Evolutionary conservation across 1,139 yeast genomes (phyloP), one percentile per base, ranked within the genome.

Genomic region (Pichia inconspicua): DNA sequence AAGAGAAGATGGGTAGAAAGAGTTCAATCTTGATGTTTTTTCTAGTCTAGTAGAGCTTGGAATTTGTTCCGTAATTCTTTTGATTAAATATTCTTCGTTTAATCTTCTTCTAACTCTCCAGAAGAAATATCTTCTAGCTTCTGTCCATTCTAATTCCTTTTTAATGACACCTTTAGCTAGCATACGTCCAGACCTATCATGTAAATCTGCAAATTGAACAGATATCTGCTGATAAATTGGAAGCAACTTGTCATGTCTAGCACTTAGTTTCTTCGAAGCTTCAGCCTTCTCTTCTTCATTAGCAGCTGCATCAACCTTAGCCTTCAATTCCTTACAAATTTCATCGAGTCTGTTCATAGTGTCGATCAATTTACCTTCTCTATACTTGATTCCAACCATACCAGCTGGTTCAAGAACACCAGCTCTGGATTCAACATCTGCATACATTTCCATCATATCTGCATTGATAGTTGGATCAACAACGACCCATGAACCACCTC

Each of bases 401-500:
- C 98, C 98, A 67, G 90, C 97, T 47, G 98, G 97, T 72, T 92
- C 98, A 66, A 94, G 75, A 53, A 94, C 96, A 80, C 98, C 97
- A 41, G 92, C 98, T 68, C 98, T 81, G n/a, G 97, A 78, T 51
- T 92, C 94, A 44, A 80, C 83, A 69, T 94, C 98, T 25, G 97
- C 97, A 63, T 90, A 92, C 97, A 92, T 92, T 73, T 92, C 98
- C 97, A 92, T 94, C 87, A 87, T 87, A 56, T 90, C 97, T 46
- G 84, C 70, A 68, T 94, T 92, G 72, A 94, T 92, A 50, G 97
- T 87, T 57, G 98, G 97, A 70, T 92, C 98, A 66, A 92, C 96
- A 58, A 92, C 98, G 51, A 94, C 98, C 98, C 98, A 92, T 31
- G 98, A 92, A 67, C 98, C 98, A 75, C 98, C 98, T 78, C 98